Conservation (phyloP, 768 basidiomycete species). For the Mycena kentingensis region DNA sequence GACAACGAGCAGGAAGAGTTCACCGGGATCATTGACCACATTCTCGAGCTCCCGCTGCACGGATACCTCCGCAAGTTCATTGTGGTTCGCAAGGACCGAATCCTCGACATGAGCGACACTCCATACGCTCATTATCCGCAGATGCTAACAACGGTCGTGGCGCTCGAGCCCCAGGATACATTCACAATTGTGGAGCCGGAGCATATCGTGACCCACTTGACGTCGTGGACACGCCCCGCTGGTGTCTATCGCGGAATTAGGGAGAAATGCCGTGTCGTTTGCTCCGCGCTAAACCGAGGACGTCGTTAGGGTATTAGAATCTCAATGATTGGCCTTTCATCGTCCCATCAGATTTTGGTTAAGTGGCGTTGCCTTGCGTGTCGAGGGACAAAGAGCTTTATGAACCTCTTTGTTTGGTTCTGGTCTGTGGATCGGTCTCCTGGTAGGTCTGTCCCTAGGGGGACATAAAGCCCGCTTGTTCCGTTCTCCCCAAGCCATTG, state of each 20-base stretch:
- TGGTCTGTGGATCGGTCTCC: no score
- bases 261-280: constrained; percentile 1
- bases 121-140: constrained; percentile 6
- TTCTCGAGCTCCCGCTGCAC: constrained; percentile 8
- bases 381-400: no score
- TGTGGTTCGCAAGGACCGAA: background rate
- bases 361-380: no score
- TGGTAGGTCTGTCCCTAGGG: no score
- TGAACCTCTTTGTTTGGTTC: no score
- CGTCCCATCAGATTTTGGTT: no score
- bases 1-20: background rate
- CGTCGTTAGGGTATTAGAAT: constrained; percentile 3
- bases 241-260: background rate
- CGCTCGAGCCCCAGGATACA: background rate
- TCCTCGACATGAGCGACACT: background rate
- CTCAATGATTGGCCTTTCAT: no score
- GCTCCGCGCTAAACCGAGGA: constrained; percentile 19
- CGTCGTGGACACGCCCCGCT: constrained; percentile 3
- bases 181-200: constrained; percentile 6
- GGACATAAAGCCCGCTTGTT: no score
- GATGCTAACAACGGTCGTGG: constrained; percentile 1
- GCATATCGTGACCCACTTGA: constrained; percentile 10
- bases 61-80: constrained; percentile 7
- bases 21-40: constrained; percentile 7
- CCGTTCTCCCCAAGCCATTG: no score